Evolutionary conservation across 2,329 filamentous ascomycete species (phyloP), one percentile per base, ranked within the genome.

Genomic region (Penicillium polonicum): DNA sequence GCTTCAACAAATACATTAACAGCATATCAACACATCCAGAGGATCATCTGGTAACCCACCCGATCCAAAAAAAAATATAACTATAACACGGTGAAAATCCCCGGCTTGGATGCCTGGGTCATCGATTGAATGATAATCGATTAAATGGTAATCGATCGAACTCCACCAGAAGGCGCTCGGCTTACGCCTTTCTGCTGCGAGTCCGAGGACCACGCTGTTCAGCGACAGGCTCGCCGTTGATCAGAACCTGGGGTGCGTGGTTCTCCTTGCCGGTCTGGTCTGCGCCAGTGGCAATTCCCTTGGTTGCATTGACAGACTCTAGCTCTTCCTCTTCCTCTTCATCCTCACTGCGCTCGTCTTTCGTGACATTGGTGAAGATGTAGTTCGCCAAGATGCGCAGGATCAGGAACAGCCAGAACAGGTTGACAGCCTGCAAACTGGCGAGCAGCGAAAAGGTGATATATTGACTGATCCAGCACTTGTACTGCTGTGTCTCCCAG

Each of bases 401-500:
- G 51, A 80, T 79, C 57, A 79, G 66, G 62, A 72, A 78, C 19
- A 80, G 70, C 74, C 78, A 79, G 58, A 79, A 77, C 48, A 80
- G 67, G 43, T 79, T 80, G 31, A 80, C 75, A 17, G 74, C 73
- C 61, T 80, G 78, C 41, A 80, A 68, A 60, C 74, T 72, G 33
- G 74, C 76, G 4, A 80, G 73, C 48, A 79, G 64, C 27, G 68
- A 66, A 52, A 80, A 79, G 0, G 77, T 79, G 58, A 79, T 79
- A 57, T 74, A 73, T 58, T 79, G 77, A 64, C 75, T 77, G 66
- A 79, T 76, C 75, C 75, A 78, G 67, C 77, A 79, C 64, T 79
- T 79, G 64, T 79, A 79, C 59, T 79, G 77, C 54, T 78, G 73
- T 2, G 77, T 78, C 60, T 79, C 78, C 79, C 79, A 80, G 66